Conservation (phyloP, 1,284 basidiomycete species). For the Malassezia pachydermatis region DNA sequence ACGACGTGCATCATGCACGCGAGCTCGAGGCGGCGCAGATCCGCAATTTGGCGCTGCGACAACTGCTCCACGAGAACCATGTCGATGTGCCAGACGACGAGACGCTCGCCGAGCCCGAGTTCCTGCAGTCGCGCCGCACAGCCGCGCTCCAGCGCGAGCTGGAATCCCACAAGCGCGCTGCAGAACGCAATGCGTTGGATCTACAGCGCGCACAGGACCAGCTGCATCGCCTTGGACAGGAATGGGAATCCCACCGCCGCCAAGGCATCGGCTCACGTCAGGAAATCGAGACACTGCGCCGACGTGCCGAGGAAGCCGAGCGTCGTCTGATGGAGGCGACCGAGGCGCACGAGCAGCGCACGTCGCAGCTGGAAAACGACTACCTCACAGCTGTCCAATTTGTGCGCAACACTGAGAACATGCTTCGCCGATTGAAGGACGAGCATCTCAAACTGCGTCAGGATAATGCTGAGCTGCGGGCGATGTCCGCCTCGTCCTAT, state of each 20-base stretch:
- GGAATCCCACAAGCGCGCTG: constrained; percentile 24
- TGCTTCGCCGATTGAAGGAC: constrained; percentile 88
- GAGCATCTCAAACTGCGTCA: constrained; percentile 46
- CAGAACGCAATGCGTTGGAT: constrained; percentile 33
- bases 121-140: constrained; percentile 32
- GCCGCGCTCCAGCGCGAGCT: constrained; percentile 43
- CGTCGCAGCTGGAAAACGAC: constrained; percentile 73
- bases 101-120: constrained; percentile 32
- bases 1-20: constrained; percentile 45
- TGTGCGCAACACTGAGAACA: constrained; percentile 88
- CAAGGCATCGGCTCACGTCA: constrained; percentile 23
- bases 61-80: constrained; percentile 70
- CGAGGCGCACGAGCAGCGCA: constrained; percentile 42
- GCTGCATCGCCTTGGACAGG: constrained; percentile 36
- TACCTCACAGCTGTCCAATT: constrained; percentile 78
- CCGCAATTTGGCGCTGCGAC: constrained; percentile 69
- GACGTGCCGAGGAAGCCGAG: constrained; percentile 47
- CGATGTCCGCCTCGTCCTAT: constrained; percentile 11
- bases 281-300: constrained; percentile 68
- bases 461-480: constrained; percentile 41
- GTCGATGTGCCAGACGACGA: constrained; percentile 42
- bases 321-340: constrained; percentile 40
- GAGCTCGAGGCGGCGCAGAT: constrained; percentile 64
- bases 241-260: constrained; percentile 34
- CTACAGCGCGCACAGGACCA: constrained; percentile 43